A percentile compares a stretch with the other conserved stretches of the same genome.
Conservation (phyloP, 2,329 filamentous ascomycete species). For the Phaeoacremonium minimum region DNA sequence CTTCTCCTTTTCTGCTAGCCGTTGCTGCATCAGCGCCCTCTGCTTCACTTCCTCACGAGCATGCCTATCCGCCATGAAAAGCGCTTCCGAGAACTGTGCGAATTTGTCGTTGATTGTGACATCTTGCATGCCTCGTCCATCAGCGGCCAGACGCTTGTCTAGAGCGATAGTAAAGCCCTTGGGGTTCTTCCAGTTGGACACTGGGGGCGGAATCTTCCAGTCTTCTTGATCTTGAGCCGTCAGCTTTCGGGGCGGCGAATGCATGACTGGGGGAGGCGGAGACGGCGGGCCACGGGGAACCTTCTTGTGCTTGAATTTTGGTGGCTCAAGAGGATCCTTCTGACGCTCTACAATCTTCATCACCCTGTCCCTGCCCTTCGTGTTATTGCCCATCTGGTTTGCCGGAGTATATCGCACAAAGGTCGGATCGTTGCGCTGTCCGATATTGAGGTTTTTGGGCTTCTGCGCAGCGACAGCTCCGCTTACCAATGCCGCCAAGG, state of each 20-base stretch:
- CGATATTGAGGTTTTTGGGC: conserved; percentile 87
- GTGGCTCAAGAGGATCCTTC: conserved; percentile 91
- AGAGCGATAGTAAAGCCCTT: conserved; percentile 96
- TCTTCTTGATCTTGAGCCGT: conserved; percentile 96
- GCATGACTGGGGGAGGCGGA: conserved; percentile 90
- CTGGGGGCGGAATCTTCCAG: conserved; percentile 73
- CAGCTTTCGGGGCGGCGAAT: conserved; percentile 88
- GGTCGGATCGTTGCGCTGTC: conserved; percentile 77
- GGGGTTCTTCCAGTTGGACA: conserved; percentile 99
- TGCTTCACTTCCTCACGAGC: conserved; percentile 94
- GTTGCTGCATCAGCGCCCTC: conserved; percentile 90
- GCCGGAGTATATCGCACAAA: conserved; percentile 95
- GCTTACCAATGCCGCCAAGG: conserved; percentile 74
- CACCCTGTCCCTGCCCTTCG: conserved; percentile 86
- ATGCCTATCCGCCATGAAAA: conserved; percentile 92
- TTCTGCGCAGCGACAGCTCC: conserved; percentile 90
- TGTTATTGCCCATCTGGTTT: conserved; percentile 89
- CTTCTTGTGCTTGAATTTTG: conserved; percentile 99
- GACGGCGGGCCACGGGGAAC: conserved; percentile 89
- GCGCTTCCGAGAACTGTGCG: conserved; percentile 87
- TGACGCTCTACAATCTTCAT: conserved; percentile 98
- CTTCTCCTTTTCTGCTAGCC: conserved; percentile 95
- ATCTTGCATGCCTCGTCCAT: conserved; percentile 87
- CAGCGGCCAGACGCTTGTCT: conserved; percentile 91
- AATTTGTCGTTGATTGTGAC: conserved; percentile 98